Percentiles rank a stretch among this genome's conserved stretches.
These are phyloP conservation scores for Trichoderma sp. DNA, from an alignment of 2,329 filamentous ascomycete genomes.

Conservation along the genomic window DNA sequence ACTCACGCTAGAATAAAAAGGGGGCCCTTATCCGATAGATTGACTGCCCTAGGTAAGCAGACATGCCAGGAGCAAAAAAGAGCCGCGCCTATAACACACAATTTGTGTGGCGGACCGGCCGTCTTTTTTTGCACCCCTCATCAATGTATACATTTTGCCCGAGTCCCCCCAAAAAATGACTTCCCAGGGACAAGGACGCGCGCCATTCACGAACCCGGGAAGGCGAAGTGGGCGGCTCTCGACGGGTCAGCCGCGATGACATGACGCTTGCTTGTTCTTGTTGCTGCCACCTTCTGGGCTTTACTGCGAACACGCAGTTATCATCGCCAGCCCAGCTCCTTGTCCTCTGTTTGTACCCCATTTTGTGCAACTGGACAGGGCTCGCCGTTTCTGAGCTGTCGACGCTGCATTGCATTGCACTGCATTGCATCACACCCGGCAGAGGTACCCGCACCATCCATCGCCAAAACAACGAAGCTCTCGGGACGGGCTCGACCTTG, in stretches of 20 bases:
- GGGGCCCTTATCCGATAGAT: too few species aligned
- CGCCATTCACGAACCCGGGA: slow-evolving; percentile 9
- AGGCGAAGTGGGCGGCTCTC: neutral
- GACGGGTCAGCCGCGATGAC: slow-evolving; percentile 23
- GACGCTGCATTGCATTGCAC: too few species aligned
- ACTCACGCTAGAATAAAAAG: too few species aligned
- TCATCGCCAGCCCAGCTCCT: too few species aligned
- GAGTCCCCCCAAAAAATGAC: slow-evolving; percentile 1
- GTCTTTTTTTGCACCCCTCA: too few species aligned
- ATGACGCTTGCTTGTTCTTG: slow-evolving; percentile 7
- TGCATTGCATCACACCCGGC: neutral
- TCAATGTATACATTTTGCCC: too few species aligned
- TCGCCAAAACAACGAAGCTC: neutral
- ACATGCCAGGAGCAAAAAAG: too few species aligned
- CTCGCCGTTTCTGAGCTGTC: neutral
- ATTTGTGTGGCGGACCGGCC: too few species aligned
- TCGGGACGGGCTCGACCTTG: neutral
- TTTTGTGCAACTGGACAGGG: neutral
- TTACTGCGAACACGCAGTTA: neutral
- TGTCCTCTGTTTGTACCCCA: neutral
- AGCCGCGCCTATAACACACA: too few species aligned
- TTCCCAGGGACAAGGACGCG: slow-evolving; percentile 13
- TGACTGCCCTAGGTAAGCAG: too few species aligned
- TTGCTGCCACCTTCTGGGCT: neutral
- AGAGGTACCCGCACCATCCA: neutral